These are phyloP conservation scores for Clathrospora elynae DNA, from an alignment of 2,329 filamentous ascomycete species.

Conservation along the genomic window DNA sequence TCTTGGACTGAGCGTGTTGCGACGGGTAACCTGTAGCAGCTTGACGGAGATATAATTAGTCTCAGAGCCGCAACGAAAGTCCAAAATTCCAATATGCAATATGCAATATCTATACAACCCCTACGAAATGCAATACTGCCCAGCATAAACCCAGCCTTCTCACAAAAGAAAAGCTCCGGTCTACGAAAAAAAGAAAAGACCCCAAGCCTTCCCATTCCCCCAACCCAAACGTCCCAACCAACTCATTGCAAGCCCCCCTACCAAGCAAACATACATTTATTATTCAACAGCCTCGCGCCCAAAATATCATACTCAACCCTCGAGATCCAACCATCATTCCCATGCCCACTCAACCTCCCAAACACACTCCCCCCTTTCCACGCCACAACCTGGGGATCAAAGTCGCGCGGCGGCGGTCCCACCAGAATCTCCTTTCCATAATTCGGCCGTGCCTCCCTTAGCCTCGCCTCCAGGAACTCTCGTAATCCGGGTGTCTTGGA, in stretches of 20 bases:
- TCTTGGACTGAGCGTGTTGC: no score
- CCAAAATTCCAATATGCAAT: no score
- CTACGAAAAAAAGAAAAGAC: background rate
- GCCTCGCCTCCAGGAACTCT: conserved; percentile 78
- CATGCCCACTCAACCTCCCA: conserved; percentile 77
- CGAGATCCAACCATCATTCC: conserved; percentile 93
- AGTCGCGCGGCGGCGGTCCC: conserved; percentile 77
- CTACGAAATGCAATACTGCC: no score
- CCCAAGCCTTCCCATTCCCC: background rate
- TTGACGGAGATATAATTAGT: no score
- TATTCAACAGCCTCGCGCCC: conserved; percentile 74
- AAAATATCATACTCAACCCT: conserved; percentile 85
- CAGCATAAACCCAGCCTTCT: no score
- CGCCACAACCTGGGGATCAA: conserved; percentile 94
- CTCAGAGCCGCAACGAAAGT: no score
- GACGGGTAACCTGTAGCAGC: no score
- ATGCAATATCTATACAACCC: no score
- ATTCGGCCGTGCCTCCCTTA: conserved; percentile 68
- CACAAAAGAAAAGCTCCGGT: no score
- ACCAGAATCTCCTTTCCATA: conserved; percentile 70
- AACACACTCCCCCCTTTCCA: conserved; percentile 99
- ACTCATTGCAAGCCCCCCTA: conserved; percentile 25
- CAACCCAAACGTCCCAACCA: background rate
- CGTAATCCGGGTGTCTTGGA: conserved; percentile 69
- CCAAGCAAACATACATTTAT: conserved; percentile 52